These are phyloP conservation scores for Sisymbrium irio DNA, from an alignment of 345 rosid species.

Conservation along the genomic window DNA sequence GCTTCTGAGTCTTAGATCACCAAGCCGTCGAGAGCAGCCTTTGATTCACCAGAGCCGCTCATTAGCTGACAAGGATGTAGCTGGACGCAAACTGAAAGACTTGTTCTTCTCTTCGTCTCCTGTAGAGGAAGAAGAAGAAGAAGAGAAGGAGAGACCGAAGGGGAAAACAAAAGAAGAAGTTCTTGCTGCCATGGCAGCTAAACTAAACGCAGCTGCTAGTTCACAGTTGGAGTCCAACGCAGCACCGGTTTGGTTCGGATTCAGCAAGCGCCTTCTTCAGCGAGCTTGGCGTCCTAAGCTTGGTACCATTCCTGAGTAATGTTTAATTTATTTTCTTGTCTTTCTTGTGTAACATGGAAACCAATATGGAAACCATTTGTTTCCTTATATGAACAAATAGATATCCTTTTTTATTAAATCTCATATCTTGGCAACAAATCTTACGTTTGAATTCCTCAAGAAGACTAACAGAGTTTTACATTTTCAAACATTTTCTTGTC, in stretches of 20 bases:
- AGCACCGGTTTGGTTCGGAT: slow-evolving; percentile 64
- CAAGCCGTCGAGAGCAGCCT: slow-evolving; percentile 33
- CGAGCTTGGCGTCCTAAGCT: slow-evolving; percentile 87
- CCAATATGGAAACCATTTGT: slow-evolving; percentile 14
- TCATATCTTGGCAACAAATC: background rate
- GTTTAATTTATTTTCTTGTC: background rate
- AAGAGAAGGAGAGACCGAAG: slow-evolving; percentile 6
- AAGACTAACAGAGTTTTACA: background rate
- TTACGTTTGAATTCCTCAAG: background rate
- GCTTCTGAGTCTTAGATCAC: slow-evolving; percentile 59
- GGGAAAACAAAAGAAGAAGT: slow-evolving; percentile 35
- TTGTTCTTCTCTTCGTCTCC: slow-evolving; percentile 55
- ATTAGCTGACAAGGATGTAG: slow-evolving; percentile 27
- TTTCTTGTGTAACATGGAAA: slow-evolving; percentile 11
- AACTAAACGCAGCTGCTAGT: slow-evolving; percentile 10
- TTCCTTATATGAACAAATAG: background rate
- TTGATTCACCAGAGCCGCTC: slow-evolving; percentile 14
- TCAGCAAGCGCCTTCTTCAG: slow-evolving; percentile 53
- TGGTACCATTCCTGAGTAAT: slow-evolving; percentile 53
- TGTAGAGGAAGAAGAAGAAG: slow-evolving; percentile 16
- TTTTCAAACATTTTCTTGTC: background rate
- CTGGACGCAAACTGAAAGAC: slow-evolving; percentile 56
- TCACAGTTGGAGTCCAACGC: slow-evolving; percentile 18
- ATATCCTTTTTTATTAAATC: background rate
- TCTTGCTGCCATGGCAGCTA: slow-evolving; percentile 29